These are phyloP conservation scores for Penicillium sp. DNA, from an alignment of 2,329 filamentous ascomycete species.

Conservation along the genomic window DNA sequence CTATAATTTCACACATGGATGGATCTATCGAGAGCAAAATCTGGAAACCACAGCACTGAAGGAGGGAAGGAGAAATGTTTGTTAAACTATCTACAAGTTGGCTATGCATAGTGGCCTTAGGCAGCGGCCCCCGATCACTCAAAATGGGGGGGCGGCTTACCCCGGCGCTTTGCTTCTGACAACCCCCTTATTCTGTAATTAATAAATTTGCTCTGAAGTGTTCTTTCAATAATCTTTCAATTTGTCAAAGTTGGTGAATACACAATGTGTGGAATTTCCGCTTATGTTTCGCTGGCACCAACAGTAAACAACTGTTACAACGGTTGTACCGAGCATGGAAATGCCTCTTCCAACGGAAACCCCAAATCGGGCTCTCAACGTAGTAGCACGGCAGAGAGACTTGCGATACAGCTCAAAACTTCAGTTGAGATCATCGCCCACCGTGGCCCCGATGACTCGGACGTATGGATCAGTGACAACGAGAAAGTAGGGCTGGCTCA, in stretches of 20 bases:
- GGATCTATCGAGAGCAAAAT: too few species aligned
- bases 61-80: too few species aligned
- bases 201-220: background rate
- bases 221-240: background rate
- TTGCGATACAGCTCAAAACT: constrained; percentile 19
- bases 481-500: constrained; percentile 51
- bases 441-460: constrained; percentile 50
- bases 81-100: too few species aligned
- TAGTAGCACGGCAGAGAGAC: background rate
- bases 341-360: background rate
- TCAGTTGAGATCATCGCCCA: constrained; percentile 46
- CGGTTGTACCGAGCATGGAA: background rate
- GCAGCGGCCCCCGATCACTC: background rate
- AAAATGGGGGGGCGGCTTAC: background rate
- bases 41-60: too few species aligned
- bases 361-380: background rate
- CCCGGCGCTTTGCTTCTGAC: background rate
- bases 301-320: background rate
- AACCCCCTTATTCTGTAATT: background rate
- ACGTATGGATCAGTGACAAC: constrained; percentile 51
- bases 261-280: background rate
- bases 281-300: background rate
- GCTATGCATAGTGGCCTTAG: too few species aligned
- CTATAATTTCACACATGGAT: too few species aligned
- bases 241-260: background rate